Evolutionary conservation across 2,329 filamentous ascomycete species (phyloP).

Genomic region (Epichloe scottii): DNA sequence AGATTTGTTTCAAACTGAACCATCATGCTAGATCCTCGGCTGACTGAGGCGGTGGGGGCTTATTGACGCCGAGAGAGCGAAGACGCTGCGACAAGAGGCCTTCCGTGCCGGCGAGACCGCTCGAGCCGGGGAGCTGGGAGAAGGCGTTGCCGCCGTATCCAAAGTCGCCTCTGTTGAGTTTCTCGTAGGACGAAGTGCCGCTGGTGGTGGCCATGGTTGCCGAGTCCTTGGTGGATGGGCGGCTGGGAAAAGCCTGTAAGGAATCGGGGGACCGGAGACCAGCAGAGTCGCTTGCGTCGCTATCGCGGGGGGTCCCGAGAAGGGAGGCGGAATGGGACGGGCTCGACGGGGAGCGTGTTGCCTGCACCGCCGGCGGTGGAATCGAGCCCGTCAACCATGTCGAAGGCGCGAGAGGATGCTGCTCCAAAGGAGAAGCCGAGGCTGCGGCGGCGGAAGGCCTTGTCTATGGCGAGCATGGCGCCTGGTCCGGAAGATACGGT

Average conservation of each 20-base stretch:
- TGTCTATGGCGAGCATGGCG: conserved; percentile 44
- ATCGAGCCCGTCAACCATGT: conserved; percentile 19
- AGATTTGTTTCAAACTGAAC: too few relatives aligned
- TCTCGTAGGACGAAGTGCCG: conserved; percentile 39
- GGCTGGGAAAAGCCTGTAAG: conserved; percentile 15
- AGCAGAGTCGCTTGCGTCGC: conserved; percentile 18
- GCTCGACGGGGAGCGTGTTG: conserved; percentile 29
- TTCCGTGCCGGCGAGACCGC: conserved; percentile 31
- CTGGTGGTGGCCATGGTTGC: conserved; percentile 14
- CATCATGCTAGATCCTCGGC: conserved; percentile 7
- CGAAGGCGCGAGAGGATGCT: conserved; percentile 20
- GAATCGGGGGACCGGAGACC: conserved; percentile 16
- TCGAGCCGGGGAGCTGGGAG: conserved; percentile 18
- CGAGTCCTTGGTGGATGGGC: conserved; percentile 25
- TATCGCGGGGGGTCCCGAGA: conserved; percentile 18
- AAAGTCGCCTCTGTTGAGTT: conserved; percentile 53
- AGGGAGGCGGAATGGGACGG: conserved; percentile 37
- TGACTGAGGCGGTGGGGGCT: conserved; percentile 6
- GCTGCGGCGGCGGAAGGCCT: conserved; percentile 45
- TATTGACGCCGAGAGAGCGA: conserved; percentile 44
- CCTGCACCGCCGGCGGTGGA: conserved; percentile 12
- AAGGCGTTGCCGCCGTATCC: conserved; percentile 49
- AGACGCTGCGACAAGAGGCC: conserved; percentile 59
- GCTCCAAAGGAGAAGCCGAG: conserved; percentile 32
- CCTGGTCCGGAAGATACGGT: conserved; percentile 27